Evolutionary conservation across 306 rosid genomes (phyloP), one percentile per base, ranked within the genome.

Genomic region (Echinosophora koreensis): DNA sequence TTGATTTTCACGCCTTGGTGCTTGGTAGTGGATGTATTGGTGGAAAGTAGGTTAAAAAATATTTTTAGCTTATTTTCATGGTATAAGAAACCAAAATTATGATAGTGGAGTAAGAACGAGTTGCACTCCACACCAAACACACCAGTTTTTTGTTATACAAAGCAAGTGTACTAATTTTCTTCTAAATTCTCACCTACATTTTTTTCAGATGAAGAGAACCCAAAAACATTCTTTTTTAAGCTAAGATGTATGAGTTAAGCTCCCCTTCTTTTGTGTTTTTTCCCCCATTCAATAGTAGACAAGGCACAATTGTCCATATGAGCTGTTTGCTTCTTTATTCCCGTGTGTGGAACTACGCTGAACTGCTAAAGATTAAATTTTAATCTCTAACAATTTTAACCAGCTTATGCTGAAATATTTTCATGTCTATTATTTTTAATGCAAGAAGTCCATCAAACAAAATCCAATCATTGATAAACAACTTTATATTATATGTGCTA

Each of bases 51-150:
- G 30, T 44, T 12, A 50, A 39, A 60, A 50, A 11, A 47, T 42
- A 70, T 32, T 70, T 39, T 70, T 5, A 22, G 71, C 77, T 61
- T 70, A 38, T 49, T 51, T 71, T 72, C 44, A 72, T 54, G 35
- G 61, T 56, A 14, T 62, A 22, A 73, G 47, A 66, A 52, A n/a
- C 14, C 58, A 28, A 67, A 32, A 22, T 22, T 22, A 1, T 22
- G 74, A 75, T 42, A 56, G 62, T 76, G 18, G 71, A 49, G 28
- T 13, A 32, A 62, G 64, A 52, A 62, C 22, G 27, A 63, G 72
- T 63, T 35, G 10, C 77, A 38, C 15, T 73, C 12, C 70, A 44
- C 52, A 64, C 44, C 30, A 37, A 62, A 22, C 22, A 22, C 22
- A 6, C 50, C 8, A 1, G 22, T 22, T 22, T 22, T 63, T 62